These are phyloP conservation scores for Populus deltoides DNA, from an alignment of 345 rosid species.

Conservation along the genomic window DNA sequence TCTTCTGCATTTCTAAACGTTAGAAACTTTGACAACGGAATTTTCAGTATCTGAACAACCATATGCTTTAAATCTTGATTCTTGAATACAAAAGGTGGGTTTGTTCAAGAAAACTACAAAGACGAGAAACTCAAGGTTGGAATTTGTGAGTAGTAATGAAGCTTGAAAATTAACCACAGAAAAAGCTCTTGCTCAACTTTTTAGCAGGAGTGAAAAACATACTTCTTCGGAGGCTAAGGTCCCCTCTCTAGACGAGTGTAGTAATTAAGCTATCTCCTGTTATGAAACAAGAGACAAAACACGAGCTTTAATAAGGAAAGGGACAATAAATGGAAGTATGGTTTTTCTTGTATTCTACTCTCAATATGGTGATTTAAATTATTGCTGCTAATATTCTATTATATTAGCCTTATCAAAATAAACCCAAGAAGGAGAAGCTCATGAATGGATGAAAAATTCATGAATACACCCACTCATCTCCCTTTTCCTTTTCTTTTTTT, in stretches of 20 bases:
- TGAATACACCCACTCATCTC: neutral
- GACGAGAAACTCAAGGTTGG: constrained; percentile 1
- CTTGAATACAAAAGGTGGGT: neutral
- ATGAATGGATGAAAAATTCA: neutral
- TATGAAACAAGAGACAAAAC: neutral
- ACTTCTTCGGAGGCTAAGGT: neutral
- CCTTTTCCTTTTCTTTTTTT: neutral
- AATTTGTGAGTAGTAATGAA: neutral
- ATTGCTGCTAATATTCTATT: neutral
- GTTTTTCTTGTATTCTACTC: neutral
- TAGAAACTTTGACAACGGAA: neutral
- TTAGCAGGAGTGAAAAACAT: neutral
- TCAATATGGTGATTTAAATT: neutral
- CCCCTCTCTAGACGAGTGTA: neutral
- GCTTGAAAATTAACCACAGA: neutral
- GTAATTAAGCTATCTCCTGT: neutral
- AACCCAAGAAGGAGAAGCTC: neutral
- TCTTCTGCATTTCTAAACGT: neutral
- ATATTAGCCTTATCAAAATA: neutral
- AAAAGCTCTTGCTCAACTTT: neutral
- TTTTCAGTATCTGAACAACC: neutral
- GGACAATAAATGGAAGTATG: neutral
- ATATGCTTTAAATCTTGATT: neutral
- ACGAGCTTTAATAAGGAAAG: neutral
- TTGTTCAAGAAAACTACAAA: neutral